Conservation (phyloP, 139 green algal genomes). For the Closterium sp. region DNA sequence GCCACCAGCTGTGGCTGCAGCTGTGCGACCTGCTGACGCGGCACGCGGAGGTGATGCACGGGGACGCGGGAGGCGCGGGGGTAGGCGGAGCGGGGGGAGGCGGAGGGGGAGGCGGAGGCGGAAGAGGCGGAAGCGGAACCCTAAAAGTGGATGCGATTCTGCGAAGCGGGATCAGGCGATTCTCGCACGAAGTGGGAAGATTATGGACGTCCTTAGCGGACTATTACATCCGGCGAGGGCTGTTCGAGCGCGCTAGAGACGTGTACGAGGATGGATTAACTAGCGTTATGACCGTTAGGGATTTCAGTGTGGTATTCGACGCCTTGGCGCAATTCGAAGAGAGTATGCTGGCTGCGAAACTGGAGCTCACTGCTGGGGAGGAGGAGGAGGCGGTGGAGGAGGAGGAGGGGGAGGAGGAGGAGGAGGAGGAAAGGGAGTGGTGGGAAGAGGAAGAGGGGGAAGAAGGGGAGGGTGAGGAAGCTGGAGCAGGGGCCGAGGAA, state of each 20-base stretch:
- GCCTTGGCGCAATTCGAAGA: constrained; percentile 73
- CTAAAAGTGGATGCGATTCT: constrained; percentile 77
- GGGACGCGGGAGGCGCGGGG: background rate
- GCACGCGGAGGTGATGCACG: constrained; percentile 18
- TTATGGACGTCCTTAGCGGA: constrained; percentile 95
- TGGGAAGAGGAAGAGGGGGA: background rate
- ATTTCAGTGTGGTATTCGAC: constrained; percentile 98
- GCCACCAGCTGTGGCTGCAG: constrained; percentile 97
- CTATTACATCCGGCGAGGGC: constrained; percentile 91
- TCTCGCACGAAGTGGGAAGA: constrained; percentile 89
- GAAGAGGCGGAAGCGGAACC: background rate
- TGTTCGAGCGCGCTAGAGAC: constrained; percentile 95
- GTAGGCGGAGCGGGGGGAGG: background rate
- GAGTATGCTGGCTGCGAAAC: constrained; percentile 53
- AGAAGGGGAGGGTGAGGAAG: background rate
- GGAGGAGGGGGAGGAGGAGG: background rate
- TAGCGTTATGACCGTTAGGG: constrained; percentile 77
- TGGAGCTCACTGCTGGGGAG: constrained; percentile 34
- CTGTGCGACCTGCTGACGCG: constrained; percentile 88
- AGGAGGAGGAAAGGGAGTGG: background rate
- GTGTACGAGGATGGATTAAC: constrained; percentile 94
- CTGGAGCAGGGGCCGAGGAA: background rate
- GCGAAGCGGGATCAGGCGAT: constrained; percentile 77
- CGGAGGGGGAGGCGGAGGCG: background rate
- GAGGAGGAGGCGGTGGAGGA: constrained; percentile 35